Base-by-base conservation (phyloP, 2,329 filamentous ascomycete genomes). In the Aureobasidium sp. region DNA sequence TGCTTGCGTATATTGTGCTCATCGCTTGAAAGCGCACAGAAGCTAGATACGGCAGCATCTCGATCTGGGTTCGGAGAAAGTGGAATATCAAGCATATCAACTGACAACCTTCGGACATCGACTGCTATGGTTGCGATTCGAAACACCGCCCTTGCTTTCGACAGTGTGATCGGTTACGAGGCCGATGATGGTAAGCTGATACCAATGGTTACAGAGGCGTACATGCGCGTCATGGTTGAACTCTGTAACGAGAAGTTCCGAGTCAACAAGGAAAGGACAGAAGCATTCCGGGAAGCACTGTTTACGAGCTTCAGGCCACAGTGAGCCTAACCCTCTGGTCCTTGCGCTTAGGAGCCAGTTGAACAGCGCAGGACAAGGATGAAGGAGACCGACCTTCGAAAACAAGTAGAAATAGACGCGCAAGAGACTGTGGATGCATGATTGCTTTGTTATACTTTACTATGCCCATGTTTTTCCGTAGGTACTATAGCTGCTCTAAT, bases 41-140 rank as follows among this genome's bases (percentile, higher is more conserved):
- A 83, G 9, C 80, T 95, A 20, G 82, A 96, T 15, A 81, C 86
- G 12, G 89, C 89, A 48, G 92, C 89, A 1, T 79, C 93, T 10
- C 84, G 86, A 68, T 88, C 91, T 4, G 93, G 93, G 0, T 97
- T 97, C 72, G 86, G 93, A 15, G 93, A 97, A 76, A 94, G 89
- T 63, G 93, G 93, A 20, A 87, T 93, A 55, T 81, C 95, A 63
- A 90, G 87, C 69, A 72, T 90, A 51, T 73, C 74, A 5, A 62
- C 71, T 12, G 65, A 68, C 6, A 69, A 72, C 29, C 67, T 74
- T 26, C 73, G 75, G 46, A 74, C 75, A 13, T 9, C 85, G 79
- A 50, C 91, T 91, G 63, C 62, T 1, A 89, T 96, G 73, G 89
- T 97, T 3, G 93, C 89, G 3, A 84, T 97, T 36, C 85, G 93